phyloP scores from a whole-genome alignment of 2,329 filamentous ascomycete genomes.

The Diaporthe citrichinensis region DNA sequence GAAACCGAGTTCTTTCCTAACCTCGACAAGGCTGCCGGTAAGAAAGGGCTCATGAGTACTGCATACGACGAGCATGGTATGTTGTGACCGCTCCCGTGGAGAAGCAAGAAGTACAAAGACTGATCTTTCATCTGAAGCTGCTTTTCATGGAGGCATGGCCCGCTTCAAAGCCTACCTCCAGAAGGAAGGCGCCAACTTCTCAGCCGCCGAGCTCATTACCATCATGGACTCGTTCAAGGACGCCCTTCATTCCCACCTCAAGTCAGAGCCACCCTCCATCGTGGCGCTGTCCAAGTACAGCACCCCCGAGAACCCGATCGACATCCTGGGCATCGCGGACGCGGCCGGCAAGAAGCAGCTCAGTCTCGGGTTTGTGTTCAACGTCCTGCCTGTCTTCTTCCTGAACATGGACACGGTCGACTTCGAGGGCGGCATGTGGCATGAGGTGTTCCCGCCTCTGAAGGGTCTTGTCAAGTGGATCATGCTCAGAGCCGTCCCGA shows the following conservation, averaged over 20 bases:
- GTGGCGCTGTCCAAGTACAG: slow-evolving; percentile 43
- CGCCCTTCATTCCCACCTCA: slow-evolving; percentile 42
- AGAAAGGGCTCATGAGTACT: slow-evolving; percentile 41
- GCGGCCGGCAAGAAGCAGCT: slow-evolving; percentile 45
- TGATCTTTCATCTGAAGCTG: not conserved
- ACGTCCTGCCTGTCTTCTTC: slow-evolving; percentile 45
- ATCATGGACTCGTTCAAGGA: slow-evolving; percentile 46
- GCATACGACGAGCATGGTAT: slow-evolving; percentile 17
- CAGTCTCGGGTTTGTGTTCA: slow-evolving; percentile 43
- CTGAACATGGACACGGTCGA: slow-evolving; percentile 46
- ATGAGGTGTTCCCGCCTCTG: slow-evolving; percentile 44
- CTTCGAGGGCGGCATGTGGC: slow-evolving; percentile 47
- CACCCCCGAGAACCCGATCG: slow-evolving; percentile 44
- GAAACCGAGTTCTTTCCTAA: slow-evolving; percentile 45
- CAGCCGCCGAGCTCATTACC: slow-evolving; percentile 32
- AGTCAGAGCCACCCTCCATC: slow-evolving; percentile 44
- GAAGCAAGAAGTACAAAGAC: not conserved
- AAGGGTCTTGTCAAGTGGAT: slow-evolving; percentile 37
- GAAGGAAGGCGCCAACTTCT: slow-evolving; percentile 32
- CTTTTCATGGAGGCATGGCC: not conserved
- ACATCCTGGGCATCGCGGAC: slow-evolving; percentile 44
- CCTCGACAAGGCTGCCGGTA: slow-evolving; percentile 43
- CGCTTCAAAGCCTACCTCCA: slow-evolving; percentile 10
- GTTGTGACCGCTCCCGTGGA: not conserved
- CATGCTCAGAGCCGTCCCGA: slow-evolving; percentile 41